Conservation (phyloP, 148 eudicot genomes). For the Gaultheria prostrata region DNA sequence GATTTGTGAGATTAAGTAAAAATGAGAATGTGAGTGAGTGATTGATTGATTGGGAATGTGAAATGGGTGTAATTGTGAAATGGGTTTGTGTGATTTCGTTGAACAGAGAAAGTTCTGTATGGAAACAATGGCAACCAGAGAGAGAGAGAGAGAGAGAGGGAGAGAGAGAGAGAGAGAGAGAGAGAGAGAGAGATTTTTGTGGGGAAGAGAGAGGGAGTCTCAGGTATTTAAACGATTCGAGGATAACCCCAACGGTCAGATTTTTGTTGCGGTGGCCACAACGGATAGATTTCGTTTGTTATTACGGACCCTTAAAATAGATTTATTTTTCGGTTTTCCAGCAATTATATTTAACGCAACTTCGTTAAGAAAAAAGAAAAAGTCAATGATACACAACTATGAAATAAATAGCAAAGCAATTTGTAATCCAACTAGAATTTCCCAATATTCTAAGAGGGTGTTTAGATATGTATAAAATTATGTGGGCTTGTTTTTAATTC, state of each 20-base stretch:
- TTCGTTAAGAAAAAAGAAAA: neutral
- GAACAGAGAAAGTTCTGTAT: neutral
- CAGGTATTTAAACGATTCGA: neutral
- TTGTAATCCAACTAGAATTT: no score
- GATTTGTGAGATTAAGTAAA: neutral
- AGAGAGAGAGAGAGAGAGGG: neutral
- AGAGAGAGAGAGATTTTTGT: neutral
- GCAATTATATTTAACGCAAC: neutral
- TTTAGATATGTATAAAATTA: no score
- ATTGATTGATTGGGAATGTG: neutral
- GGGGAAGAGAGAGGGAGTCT: neutral
- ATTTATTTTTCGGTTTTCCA: neutral
- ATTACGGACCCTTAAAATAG: neutral
- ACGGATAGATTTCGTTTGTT: conserved; percentile 4
- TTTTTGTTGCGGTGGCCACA: conserved; percentile 5
- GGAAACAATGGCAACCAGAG: neutral
- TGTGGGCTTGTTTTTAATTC: no score
- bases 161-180: neutral
- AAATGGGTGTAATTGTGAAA: neutral
- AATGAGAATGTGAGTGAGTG: neutral
- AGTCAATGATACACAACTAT: neutral
- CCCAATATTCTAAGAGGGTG: no score
- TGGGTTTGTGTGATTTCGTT: neutral
- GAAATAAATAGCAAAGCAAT: neutral
- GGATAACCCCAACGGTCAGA: neutral